These are phyloP conservation scores for Aspergillus nidulans DNA, from an alignment of 495 filamentous ascomycete genomes.

Conservation along the genomic window DNA sequence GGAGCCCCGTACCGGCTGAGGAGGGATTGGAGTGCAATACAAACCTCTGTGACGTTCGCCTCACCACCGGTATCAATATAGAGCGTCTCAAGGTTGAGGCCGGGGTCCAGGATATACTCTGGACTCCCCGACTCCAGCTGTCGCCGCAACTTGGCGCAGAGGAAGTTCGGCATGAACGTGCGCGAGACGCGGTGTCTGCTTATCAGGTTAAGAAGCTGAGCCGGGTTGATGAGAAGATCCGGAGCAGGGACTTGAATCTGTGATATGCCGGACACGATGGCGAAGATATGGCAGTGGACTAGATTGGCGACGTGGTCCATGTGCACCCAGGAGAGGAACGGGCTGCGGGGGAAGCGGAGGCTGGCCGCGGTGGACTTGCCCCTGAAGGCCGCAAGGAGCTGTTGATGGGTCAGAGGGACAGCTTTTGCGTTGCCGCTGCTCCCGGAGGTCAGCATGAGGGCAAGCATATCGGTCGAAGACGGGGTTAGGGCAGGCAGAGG, in stretches of 20 bases:
- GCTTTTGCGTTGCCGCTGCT: slow-evolving; percentile 53
- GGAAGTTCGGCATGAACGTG: slow-evolving; percentile 56
- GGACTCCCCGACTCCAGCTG: background rate
- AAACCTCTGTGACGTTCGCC: slow-evolving; percentile 30
- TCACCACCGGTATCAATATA: slow-evolving; percentile 34
- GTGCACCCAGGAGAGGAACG: slow-evolving; percentile 49
- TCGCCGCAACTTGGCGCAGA: slow-evolving; percentile 28
- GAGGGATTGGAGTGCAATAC: background rate
- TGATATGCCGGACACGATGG: slow-evolving; percentile 27
- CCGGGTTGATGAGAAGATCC: slow-evolving; percentile 39
- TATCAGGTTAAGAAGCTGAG: slow-evolving; percentile 38
- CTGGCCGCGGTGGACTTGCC: slow-evolving; percentile 30
- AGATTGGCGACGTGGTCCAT: slow-evolving; percentile 54
- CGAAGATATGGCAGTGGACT: background rate
- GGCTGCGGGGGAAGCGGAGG: too few relatives aligned
- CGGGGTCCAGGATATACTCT: too few relatives aligned
- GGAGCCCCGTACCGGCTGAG: slow-evolving; percentile 25
- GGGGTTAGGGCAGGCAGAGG: too few relatives aligned
- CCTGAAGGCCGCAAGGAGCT: slow-evolving; percentile 42
- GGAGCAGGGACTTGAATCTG: slow-evolving; percentile 45
- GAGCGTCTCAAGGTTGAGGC: background rate
- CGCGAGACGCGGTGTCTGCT: slow-evolving; percentile 37
- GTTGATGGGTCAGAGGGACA: slow-evolving; percentile 39
- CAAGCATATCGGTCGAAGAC: background rate
- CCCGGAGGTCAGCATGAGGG: slow-evolving; percentile 48